A percentile compares a stretch with the other conserved stretches of the same genome.
Conservation (phyloP, 371 early-diverging fungal genomes). For the Lichtheimia hyalospora region DNA sequence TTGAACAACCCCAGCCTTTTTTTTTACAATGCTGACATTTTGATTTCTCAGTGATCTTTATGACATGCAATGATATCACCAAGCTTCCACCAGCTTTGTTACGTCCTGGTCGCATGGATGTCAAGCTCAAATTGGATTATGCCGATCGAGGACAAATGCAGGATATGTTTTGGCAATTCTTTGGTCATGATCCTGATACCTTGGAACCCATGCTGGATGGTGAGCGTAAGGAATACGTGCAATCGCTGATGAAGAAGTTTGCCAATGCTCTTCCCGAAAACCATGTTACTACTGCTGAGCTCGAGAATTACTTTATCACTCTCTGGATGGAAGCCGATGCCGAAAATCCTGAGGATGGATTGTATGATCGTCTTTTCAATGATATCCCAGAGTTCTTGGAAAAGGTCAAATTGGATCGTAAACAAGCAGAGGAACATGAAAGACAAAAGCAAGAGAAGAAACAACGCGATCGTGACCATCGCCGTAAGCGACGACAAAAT, state of each 20-base stretch:
- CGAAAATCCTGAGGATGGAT: conserved; percentile 7
- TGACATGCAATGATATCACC: conserved; percentile 95
- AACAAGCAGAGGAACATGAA: conserved; percentile 19
- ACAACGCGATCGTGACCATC: neutral
- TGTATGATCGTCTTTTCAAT: conserved; percentile 11
- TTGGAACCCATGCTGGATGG: conserved; percentile 13
- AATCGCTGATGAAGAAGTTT: conserved; percentile 10
- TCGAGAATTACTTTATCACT: conserved; percentile 40
- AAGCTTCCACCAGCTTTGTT: conserved; percentile 93
- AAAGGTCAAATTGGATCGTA: conserved; percentile 16
- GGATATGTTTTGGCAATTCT: conserved; percentile 52
- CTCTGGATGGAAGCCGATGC: conserved; percentile 22
- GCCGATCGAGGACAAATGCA: conserved; percentile 71
- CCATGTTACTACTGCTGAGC: conserved; percentile 49
- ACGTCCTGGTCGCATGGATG: conserved; percentile 95
- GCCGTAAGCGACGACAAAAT: neutral
- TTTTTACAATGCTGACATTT: neutral
- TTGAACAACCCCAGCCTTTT: neutral
- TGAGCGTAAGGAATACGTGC: conserved; percentile 6
- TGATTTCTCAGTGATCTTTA: conserved; percentile 64
- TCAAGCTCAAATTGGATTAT: conserved; percentile 82
- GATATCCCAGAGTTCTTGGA: conserved; percentile 18
- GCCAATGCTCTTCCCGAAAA: conserved; percentile 27
- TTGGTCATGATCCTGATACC: conserved; percentile 27
- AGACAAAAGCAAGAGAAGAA: neutral